phyloP scores from a whole-genome alignment of 2,329 filamentous ascomycete species.

The Aspergillus sojae region DNA sequence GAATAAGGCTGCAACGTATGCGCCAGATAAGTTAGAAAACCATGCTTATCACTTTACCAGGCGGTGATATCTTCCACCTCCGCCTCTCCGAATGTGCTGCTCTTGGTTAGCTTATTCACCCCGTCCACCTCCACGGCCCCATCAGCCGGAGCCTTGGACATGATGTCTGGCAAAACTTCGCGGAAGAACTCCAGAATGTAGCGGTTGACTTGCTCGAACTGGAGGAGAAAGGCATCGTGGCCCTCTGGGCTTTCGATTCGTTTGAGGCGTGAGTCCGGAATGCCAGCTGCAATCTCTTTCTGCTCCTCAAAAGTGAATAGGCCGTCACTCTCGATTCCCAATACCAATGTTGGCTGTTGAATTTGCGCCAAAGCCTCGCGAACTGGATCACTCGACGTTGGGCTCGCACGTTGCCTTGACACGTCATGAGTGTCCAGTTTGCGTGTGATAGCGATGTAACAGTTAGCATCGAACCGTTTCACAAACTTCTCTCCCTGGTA shows the following conservation, averaged over 20 bases:
- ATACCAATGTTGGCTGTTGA: conserved; percentile 83
- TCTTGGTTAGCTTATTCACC: conserved; percentile 72
- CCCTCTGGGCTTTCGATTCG: conserved; percentile 93
- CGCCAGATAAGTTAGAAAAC: conserved; percentile 24
- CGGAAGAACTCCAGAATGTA: conserved; percentile 83
- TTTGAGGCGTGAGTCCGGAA: conserved; percentile 75
- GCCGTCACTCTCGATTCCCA: conserved; percentile 94
- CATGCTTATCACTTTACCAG: conserved; percentile 61
- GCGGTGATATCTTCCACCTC: conserved; percentile 96
- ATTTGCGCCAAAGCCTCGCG: conserved; percentile 78
- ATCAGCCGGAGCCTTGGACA: conserved; percentile 63
- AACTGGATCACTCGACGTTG: conserved; percentile 53
- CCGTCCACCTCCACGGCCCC: conserved; percentile 53
- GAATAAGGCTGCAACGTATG: conserved; percentile 32
- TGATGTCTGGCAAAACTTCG: conserved; percentile 83
- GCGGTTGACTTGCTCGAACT: conserved; percentile 95
- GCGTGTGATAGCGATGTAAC: conserved; percentile 97
- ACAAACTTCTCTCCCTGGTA: conserved; percentile 98
- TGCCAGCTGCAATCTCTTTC: conserved; percentile 81
- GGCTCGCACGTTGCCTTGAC: conserved; percentile 68
- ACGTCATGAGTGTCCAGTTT: conserved; percentile 98
- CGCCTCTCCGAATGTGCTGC: conserved; percentile 90
- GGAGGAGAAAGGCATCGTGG: conserved; percentile 92
- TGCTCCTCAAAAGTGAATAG: conserved; percentile 98
- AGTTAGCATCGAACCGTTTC: conserved; percentile 95